These are phyloP conservation scores for Setaria italica DNA, from an alignment of 202 grass and related monocot genomes.

Conservation along the genomic window DNA sequence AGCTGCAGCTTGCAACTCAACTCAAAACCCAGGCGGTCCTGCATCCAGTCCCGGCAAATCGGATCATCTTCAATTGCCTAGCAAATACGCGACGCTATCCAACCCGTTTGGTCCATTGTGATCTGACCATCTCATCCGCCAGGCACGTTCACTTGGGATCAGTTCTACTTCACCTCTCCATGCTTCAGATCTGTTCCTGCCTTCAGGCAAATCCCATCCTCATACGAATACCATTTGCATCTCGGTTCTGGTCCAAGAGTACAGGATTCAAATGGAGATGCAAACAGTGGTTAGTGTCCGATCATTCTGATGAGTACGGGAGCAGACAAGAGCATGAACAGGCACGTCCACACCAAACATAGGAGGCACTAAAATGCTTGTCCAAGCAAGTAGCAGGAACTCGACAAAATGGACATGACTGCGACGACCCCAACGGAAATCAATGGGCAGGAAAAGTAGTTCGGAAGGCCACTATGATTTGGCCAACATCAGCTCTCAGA, in stretches of 20 bases:
- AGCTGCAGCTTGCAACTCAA: neutral
- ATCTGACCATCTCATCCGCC: neutral
- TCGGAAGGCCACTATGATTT: neutral
- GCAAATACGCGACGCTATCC: neutral
- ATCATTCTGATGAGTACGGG: neutral
- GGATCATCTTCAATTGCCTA: conserved; percentile 1
- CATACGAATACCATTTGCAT: no score
- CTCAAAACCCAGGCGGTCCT: neutral
- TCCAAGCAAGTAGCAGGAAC: neutral
- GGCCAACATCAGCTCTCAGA: neutral
- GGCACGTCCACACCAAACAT: neutral
- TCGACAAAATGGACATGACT: neutral
- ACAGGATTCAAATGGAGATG: neutral
- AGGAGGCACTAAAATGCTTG: neutral
- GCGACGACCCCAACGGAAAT: neutral
- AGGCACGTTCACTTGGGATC: neutral
- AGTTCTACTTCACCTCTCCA: neutral
- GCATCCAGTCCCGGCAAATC: conserved; percentile 15
- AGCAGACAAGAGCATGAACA: neutral
- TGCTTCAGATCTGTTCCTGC: neutral
- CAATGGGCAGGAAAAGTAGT: conserved; percentile 18
- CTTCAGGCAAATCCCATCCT: neutral
- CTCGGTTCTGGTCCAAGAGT: neutral
- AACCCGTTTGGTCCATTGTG: neutral
- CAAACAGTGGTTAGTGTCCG: neutral